A percentile compares a stretch with the other conserved stretches of the same genome.
Evolutionary conservation across 228 moss, liverwort and hornwort genomes (phyloP).

Genomic region (Sphagnum magellanicum): DNA sequence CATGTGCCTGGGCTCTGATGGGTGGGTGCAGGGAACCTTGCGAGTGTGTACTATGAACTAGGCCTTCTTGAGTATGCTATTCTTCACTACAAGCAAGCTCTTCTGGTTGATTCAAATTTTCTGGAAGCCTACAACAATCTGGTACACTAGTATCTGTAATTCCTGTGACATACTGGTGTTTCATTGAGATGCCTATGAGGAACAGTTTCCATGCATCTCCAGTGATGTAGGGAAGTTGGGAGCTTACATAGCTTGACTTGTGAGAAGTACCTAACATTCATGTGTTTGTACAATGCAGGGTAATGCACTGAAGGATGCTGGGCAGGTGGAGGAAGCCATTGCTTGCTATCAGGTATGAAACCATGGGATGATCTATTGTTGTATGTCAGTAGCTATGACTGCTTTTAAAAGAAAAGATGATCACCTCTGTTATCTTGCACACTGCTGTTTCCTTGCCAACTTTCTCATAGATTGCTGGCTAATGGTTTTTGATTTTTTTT

Average conservation of each 20-base stretch:
- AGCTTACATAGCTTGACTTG: too few relatives aligned
- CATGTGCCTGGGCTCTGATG: constrained; percentile 45
- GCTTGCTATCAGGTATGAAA: constrained; percentile 76
- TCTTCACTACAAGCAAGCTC: constrained; percentile 87
- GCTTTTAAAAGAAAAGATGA: too few relatives aligned
- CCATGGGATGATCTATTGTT: too few relatives aligned
- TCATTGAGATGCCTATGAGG: too few relatives aligned
- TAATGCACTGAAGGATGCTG: constrained; percentile 94
- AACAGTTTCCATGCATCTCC: too few relatives aligned
- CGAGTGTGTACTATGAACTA: constrained; percentile 98
- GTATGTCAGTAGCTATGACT: too few relatives aligned
- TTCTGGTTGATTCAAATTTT: constrained; percentile 73
- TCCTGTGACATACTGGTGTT: too few relatives aligned
- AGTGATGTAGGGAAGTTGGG: too few relatives aligned
- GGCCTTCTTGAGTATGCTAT: constrained; percentile 94
- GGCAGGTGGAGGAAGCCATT: constrained; percentile 84
- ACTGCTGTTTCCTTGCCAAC: too few relatives aligned
- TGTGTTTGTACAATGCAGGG: constrained; percentile 31
- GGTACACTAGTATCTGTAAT: constrained; percentile 21
- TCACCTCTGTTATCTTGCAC: too few relatives aligned
- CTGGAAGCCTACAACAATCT: constrained; percentile 93
- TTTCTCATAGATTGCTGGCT: too few relatives aligned
- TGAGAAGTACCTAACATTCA: too few relatives aligned
- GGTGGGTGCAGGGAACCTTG: constrained; percentile 98
- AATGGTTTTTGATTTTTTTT: neutral